A percentile compares a stretch with the other conserved stretches of the same genome.
phyloP scores from a whole-genome alignment of 1,139 yeast species.

The Taiozyma sp. region DNA sequence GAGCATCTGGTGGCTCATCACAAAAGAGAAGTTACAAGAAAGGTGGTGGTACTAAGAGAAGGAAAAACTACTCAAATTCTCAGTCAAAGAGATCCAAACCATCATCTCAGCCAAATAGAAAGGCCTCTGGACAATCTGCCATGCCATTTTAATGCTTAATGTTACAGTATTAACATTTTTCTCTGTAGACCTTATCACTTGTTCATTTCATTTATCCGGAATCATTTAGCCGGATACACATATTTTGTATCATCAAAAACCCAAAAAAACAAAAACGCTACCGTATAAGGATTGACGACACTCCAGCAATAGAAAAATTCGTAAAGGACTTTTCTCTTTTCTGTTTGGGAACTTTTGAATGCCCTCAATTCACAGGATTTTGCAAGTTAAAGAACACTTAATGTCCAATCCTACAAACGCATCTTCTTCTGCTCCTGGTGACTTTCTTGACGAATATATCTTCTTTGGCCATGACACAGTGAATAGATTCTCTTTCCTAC shows the following conservation, averaged over 20 bases:
- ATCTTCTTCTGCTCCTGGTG: background rate
- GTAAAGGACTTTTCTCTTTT: no score
- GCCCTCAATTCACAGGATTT: background rate
- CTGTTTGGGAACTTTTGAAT: no score
- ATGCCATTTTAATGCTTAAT: background rate
- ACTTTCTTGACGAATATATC: constrained; percentile 14
- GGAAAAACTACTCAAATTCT: background rate
- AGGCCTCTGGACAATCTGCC: background rate
- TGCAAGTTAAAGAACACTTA: background rate
- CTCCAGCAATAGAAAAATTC: no score
- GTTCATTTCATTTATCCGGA: background rate
- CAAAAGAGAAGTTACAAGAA: background rate
- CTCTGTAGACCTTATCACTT: no score
- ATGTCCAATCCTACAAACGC: background rate
- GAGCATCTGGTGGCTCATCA: background rate
- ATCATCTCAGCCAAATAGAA: background rate
- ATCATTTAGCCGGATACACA: no score
- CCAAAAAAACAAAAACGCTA: background rate
- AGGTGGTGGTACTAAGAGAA: background rate
- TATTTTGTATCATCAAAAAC: no score
- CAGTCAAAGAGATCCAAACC: background rate
- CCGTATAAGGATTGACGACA: background rate
- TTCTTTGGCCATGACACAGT: constrained; percentile 54
- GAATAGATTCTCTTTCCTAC: constrained; percentile 75
- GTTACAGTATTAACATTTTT: background rate